These are phyloP conservation scores for Capsicum rhomboideum DNA, from an alignment of 257 asterid species.

Conservation along the genomic window DNA sequence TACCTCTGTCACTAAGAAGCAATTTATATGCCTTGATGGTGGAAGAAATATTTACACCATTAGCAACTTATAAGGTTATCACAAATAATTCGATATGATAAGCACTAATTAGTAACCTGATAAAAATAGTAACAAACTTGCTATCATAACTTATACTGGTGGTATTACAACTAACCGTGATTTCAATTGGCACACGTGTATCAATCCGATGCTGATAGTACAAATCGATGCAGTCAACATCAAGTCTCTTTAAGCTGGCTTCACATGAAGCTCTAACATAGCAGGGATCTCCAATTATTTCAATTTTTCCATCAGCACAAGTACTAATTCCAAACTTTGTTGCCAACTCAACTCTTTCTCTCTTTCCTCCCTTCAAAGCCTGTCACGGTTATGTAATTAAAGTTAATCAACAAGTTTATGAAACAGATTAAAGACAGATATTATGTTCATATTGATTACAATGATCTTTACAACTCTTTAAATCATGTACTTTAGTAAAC, in stretches of 20 bases:
- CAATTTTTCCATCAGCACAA: slow-evolving; percentile 3
- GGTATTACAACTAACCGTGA: slow-evolving; percentile 34
- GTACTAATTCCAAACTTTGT: slow-evolving; percentile 23
- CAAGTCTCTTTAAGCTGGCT: slow-evolving; percentile 33
- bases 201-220: slow-evolving; percentile 33
- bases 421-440: background rate
- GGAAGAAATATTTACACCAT: no score
- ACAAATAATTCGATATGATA: no score
- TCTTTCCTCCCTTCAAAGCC: slow-evolving; percentile 35
- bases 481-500: background rate
- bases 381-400: background rate
- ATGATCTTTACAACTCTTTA: background rate
- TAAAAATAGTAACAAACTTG: background rate
- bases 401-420: background rate
- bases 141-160: no score
- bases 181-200: slow-evolving; percentile 26
- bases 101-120: background rate
- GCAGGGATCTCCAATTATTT: slow-evolving; percentile 21
- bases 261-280: slow-evolving; percentile 28
- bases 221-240: slow-evolving; percentile 24
- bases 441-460: background rate
- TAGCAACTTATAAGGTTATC: no score
- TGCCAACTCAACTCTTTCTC: slow-evolving; percentile 21
- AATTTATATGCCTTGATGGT: no score
- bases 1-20: no score